Evolutionary conservation across 495 filamentous ascomycete species (phyloP).

Genomic region (Aspergillus affinis): DNA sequence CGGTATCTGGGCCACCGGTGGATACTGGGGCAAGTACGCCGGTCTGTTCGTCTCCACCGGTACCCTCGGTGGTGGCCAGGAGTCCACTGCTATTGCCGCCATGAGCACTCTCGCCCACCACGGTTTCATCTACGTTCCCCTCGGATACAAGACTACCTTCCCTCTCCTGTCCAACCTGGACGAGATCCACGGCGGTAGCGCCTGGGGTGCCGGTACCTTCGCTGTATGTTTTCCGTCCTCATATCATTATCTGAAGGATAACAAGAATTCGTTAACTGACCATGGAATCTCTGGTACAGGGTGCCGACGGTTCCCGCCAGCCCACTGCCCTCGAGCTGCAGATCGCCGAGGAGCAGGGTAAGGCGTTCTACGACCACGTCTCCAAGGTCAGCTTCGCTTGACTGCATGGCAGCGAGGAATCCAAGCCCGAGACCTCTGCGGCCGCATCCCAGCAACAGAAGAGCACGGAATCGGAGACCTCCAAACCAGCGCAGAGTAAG

Average conservation of each 20-base stretch:
- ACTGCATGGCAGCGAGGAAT: slow-evolving; percentile 67
- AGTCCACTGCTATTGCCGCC: slow-evolving; percentile 76
- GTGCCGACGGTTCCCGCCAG: slow-evolving; percentile 74
- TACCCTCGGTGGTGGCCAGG: slow-evolving; percentile 85
- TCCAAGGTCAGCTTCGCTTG: slow-evolving; percentile 72
- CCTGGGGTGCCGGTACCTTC: slow-evolving; percentile 97
- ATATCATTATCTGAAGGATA: no score
- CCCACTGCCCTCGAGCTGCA: slow-evolving; percentile 72
- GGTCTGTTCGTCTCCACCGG: slow-evolving; percentile 88
- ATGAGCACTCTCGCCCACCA: slow-evolving; percentile 92
- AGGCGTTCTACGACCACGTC: slow-evolving; percentile 80
- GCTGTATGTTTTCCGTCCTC: slow-evolving; percentile 50
- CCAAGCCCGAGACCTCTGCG: slow-evolving; percentile 32
- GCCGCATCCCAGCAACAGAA: slow-evolving; percentile 22
- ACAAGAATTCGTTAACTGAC: no score
- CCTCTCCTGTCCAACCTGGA: slow-evolving; percentile 60
- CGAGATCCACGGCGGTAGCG: slow-evolving; percentile 79
- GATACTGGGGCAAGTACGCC: slow-evolving; percentile 86
- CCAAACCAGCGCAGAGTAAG: slow-evolving; percentile 12
- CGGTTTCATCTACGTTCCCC: slow-evolving; percentile 91
- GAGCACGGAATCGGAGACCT: slow-evolving; percentile 20
- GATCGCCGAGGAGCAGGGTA: slow-evolving; percentile 78
- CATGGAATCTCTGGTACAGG: slow-evolving; percentile 32
- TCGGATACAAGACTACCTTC: slow-evolving; percentile 88
- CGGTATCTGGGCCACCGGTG: slow-evolving; percentile 67